These are phyloP conservation scores for Metschnikowia shivogae DNA, from an alignment of 805 yeast genomes.

Conservation along the genomic window DNA sequence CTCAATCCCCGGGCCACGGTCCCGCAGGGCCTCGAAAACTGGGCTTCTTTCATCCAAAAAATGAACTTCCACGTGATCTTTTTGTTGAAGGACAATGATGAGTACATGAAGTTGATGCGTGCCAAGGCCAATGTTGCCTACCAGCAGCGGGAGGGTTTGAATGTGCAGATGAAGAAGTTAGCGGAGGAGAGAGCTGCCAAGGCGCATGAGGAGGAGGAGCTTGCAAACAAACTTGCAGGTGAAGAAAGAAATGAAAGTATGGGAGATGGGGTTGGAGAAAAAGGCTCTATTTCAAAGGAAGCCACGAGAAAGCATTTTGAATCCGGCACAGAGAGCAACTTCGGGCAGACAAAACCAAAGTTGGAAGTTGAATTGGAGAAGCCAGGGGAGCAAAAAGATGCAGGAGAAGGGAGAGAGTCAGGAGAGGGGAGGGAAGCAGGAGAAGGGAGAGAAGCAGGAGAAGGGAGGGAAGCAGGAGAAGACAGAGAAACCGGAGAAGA, in stretches of 20 bases:
- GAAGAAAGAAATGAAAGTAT: neutral
- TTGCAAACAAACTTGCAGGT: neutral
- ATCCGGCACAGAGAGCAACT: too few species aligned
- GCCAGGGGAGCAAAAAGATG: too few species aligned
- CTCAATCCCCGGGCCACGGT: constrained; percentile 15
- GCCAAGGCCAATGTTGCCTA: constrained; percentile 43
- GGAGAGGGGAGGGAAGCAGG: neutral
- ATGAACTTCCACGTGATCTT: constrained; percentile 45
- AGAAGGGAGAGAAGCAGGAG: neutral
- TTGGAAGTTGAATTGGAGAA: too few species aligned
- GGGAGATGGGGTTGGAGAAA: too few species aligned
- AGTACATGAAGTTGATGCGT: constrained; percentile 31
- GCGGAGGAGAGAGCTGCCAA: constrained; percentile 3
- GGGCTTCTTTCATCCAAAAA: constrained; percentile 34
- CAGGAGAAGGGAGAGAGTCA: neutral
- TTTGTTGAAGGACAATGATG: constrained; percentile 56
- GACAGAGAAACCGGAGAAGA: neutral
- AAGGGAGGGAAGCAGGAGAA: constrained; percentile 2
- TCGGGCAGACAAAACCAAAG: too few species aligned
- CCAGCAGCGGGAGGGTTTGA: constrained; percentile 32
- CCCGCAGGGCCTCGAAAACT: constrained; percentile 35
- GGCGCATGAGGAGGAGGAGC: neutral
- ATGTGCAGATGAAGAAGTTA: constrained; percentile 6
- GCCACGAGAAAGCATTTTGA: too few species aligned
- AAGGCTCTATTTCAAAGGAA: too few species aligned